Base-by-base conservation (phyloP, 2,329 filamentous ascomycete genomes). In the Claviceps citrina region DNA sequence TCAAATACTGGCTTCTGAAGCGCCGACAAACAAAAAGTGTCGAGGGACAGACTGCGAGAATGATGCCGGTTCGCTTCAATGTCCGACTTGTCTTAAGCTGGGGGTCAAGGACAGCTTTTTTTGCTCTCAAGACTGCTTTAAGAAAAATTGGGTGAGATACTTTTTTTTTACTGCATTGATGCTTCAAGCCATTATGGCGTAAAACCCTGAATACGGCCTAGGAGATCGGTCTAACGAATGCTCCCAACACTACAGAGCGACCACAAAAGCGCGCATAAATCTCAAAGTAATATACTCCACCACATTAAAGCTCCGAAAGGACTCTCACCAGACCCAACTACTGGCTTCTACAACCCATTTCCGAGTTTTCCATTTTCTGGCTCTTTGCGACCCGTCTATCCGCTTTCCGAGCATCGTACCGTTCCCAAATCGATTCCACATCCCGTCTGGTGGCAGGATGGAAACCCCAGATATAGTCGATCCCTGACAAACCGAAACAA, bases 91-190 rank as follows among this genome's bases (percentile, higher is more conserved):
- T 59, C 71, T 95, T 54, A 95, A 94, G 64, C 67, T 87, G 33
- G 84, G 81, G 40, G 80, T 78, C 52, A 78, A 87, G 57, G 84
- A 91, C 55, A 93, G 85, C 66, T 95, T 78, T 64, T 98, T 96
- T 66, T 98, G 91, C 68, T 86, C 86, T 22, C 91, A 98, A 62
- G 91, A 96, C 52, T 98, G 91, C 69, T 98, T 98, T 67, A 96
- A 95, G 71, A 81, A 78, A 62, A 98, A 86, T 68, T 98, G 91
- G 91, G 91, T 96, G 77, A 52, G 75, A 27, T 27, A 20, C n/a
- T n/a, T n/a, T n/a, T n/a, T n/a, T n/a, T n/a, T n/a, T n/a, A n/a
- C n/a, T n/a, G n/a, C n/a, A n/a, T n/a, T n/a, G n/a, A n/a, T n/a
- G n/a, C n/a, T n/a, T n/a, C n/a, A 19, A 18, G 30, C 13, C 10